phyloP scores from a whole-genome alignment of 2,329 filamentous ascomycete genomes.

The Nigrospora osmanthi region DNA sequence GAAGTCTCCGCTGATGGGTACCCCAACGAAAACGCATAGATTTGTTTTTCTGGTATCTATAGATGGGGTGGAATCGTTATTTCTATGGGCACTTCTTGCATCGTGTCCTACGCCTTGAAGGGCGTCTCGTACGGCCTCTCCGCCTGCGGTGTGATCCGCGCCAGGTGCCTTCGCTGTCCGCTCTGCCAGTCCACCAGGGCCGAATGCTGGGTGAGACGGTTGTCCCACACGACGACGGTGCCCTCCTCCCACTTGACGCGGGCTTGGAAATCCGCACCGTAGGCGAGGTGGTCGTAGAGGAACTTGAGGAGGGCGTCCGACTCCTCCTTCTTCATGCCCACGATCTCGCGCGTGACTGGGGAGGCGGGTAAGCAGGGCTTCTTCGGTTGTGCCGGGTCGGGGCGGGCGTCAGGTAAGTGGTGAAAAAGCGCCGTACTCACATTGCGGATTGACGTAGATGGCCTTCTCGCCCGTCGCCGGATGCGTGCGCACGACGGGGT shows the following conservation, averaged over 20 bases:
- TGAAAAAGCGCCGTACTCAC: conserved; percentile 35
- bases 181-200: conserved; percentile 77
- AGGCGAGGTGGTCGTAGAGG: conserved; percentile 66
- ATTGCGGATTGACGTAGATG: conserved; percentile 76
- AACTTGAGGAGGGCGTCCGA: conserved; percentile 72
- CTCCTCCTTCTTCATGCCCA: conserved; percentile 82
- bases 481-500: conserved; percentile 76
- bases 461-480: conserved; percentile 79
- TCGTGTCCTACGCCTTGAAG: conserved; percentile 17
- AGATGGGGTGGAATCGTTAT: too few relatives aligned
- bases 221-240: conserved; percentile 87
- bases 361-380: conserved; percentile 1
- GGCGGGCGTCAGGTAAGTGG: not conserved
- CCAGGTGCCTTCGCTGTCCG: conserved; percentile 71
- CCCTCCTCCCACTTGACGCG: conserved; percentile 70
- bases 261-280: conserved; percentile 64
- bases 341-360: conserved; percentile 68
- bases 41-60: too few relatives aligned
- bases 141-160: conserved; percentile 75
- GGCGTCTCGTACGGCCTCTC: conserved; percentile 70
- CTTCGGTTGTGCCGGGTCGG: not conserved
- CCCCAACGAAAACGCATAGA: too few relatives aligned
- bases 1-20: too few relatives aligned
- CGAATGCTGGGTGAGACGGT: conserved; percentile 70
- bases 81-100: too few relatives aligned